phyloP scores from a whole-genome alignment of 2,329 filamentous ascomycete genomes.

The Alternaria gansuensis region DNA sequence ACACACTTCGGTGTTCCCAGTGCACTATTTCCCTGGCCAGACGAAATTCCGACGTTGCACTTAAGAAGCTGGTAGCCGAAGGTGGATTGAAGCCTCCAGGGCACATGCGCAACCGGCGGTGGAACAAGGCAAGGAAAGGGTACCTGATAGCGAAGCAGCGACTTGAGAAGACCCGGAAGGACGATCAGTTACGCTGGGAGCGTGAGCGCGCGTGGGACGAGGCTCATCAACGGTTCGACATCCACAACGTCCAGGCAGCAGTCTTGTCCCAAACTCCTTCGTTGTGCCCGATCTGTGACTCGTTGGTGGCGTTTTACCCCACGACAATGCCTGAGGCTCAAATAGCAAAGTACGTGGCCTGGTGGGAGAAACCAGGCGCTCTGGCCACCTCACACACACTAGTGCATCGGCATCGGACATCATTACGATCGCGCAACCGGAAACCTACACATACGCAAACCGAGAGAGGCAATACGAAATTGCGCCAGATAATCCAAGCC shows the following conservation, averaged over 20 bases:
- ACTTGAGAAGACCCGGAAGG: slow-evolving; percentile 22
- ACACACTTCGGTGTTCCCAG: slow-evolving; percentile 31
- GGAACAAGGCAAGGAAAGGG: slow-evolving; percentile 34
- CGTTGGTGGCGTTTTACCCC: slow-evolving; percentile 18
- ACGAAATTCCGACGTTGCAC: slow-evolving; percentile 26
- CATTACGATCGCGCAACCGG: slow-evolving; percentile 7
- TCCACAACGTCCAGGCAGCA: slow-evolving; percentile 18
- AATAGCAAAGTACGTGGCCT: slow-evolving; percentile 23
- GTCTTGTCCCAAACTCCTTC: slow-evolving; percentile 13
- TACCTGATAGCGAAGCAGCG: slow-evolving; percentile 26
- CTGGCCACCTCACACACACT: slow-evolving; percentile 18
- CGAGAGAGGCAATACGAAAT: background rate
- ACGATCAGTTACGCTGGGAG: slow-evolving; percentile 34
- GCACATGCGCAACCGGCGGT: slow-evolving; percentile 28
- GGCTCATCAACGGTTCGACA: slow-evolving; percentile 19
- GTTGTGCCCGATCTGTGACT: slow-evolving; percentile 26
- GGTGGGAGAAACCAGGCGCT: slow-evolving; percentile 38
- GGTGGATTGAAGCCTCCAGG: slow-evolving; percentile 26
- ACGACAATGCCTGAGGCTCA: slow-evolving; percentile 16
- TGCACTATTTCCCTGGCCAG: slow-evolving; percentile 28
- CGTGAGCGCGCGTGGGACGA: slow-evolving; percentile 37
- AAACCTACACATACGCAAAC: background rate
- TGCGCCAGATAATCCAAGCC: slow-evolving; percentile 26
- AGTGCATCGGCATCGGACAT: slow-evolving; percentile 9
- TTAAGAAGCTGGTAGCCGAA: slow-evolving; percentile 21